phyloP scores from a whole-genome alignment of 2,329 filamentous ascomycete species.

The Alternaria hordeiaustralica region DNA sequence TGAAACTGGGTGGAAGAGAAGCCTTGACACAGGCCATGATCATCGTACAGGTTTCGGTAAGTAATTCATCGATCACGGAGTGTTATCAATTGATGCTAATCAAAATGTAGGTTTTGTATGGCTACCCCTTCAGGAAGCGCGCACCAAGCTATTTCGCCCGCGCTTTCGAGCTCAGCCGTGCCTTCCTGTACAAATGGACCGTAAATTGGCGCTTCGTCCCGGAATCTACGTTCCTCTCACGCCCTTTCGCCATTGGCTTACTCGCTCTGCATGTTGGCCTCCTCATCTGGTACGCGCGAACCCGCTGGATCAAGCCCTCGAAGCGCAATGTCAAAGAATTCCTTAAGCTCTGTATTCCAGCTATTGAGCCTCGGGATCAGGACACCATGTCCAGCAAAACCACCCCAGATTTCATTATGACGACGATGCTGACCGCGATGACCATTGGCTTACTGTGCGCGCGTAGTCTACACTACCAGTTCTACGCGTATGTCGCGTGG shows the following conservation, averaged over 20 bases:
- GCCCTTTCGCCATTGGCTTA: slow-evolving; percentile 70
- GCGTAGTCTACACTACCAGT: slow-evolving; percentile 90
- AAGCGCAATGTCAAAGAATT: slow-evolving; percentile 65
- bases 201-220: slow-evolving; percentile 98
- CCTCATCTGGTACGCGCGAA: slow-evolving; percentile 70
- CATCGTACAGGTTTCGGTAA: slow-evolving; percentile 79
- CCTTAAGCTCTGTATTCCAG: slow-evolving; percentile 54
- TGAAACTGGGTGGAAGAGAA: slow-evolving; percentile 70
- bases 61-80: slow-evolving; percentile 23
- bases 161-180: slow-evolving; percentile 88
- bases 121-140: slow-evolving; percentile 72
- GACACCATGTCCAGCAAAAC: slow-evolving; percentile 63
- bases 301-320: slow-evolving; percentile 75
- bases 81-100: slow-evolving; percentile 13
- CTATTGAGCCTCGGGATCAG: slow-evolving; percentile 57
- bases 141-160: slow-evolving; percentile 74
- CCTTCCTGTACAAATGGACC: slow-evolving; percentile 97
- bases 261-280: slow-evolving; percentile 69
- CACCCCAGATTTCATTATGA: slow-evolving; percentile 76
- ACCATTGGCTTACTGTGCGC: slow-evolving; percentile 84
- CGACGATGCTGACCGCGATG: slow-evolving; percentile 76
- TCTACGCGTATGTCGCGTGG: slow-evolving; percentile 92
- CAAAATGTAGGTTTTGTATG: slow-evolving; percentile 56
- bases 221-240: slow-evolving; percentile 78
- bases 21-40: slow-evolving; percentile 73